Conservation (phyloP, 2,329 filamentous ascomycete genomes). For the Colletotrichum sp. region DNA sequence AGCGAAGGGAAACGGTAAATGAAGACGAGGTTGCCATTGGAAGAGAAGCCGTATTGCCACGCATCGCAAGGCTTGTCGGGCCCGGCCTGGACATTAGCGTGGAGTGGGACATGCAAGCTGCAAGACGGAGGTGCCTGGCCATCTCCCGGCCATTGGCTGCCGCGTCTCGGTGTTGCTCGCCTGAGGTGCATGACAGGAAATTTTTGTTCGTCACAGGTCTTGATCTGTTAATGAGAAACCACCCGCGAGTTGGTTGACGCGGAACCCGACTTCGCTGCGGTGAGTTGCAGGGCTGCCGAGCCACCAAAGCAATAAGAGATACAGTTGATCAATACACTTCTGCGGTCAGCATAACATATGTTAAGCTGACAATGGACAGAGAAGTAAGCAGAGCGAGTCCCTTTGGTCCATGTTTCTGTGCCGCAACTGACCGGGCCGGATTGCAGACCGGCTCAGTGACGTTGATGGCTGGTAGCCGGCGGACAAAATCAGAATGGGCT, state of each 20-base stretch:
- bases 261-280: not conserved
- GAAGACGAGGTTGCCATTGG: not conserved
- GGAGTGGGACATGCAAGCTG: conserved; percentile 10
- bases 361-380: not conserved
- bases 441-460: not conserved
- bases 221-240: not conserved
- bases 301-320: not conserved
- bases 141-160: conserved; percentile 10
- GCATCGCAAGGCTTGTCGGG: conserved; percentile 8
- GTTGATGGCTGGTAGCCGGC: not conserved
- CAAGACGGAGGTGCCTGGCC: conserved; percentile 12
- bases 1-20: not conserved
- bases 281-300: not conserved
- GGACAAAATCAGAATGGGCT: not conserved
- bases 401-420: not conserved
- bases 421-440: not conserved
- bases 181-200: conserved; percentile 6
- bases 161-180: conserved; percentile 14
- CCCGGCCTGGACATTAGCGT: conserved; percentile 7
- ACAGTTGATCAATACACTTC: not conserved
- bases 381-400: not conserved
- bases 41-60: not conserved
- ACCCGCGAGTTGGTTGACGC: not conserved
- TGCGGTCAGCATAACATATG: not conserved
- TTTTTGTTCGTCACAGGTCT: not conserved